Percentiles rank a stretch among this genome's conserved stretches.
Conservation (phyloP, 176 grass and related monocot species). For the Bolboschoenus planiculmis region DNA sequence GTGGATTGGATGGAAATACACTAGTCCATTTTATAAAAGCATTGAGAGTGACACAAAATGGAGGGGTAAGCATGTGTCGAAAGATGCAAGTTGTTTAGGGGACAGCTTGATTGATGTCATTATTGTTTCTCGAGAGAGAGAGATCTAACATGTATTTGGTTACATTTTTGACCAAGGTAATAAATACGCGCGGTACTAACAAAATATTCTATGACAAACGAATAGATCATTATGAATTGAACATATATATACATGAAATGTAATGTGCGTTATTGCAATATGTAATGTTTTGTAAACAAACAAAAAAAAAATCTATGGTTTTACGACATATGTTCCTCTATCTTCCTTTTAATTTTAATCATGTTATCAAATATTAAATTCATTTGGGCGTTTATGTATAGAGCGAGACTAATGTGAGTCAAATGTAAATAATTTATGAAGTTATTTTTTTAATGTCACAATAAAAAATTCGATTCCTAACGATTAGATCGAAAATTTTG, state of each 20-base stretch:
- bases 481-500: too few species aligned
- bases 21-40: constrained; percentile 2
- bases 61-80: not conserved
- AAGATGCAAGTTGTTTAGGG: not conserved
- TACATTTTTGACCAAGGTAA: not conserved
- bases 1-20: not conserved
- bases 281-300: too few species aligned
- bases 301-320: too few species aligned
- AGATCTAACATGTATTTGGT: not conserved
- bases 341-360: too few species aligned
- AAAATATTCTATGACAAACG: not conserved
- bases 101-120: constrained; percentile 5
- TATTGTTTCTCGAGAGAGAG: not conserved
- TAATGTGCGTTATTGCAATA: not conserved
- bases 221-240: not conserved
- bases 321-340: too few species aligned
- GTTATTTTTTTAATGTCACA: too few species aligned
- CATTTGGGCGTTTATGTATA: too few species aligned
- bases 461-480: too few species aligned
- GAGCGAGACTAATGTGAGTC: too few species aligned
- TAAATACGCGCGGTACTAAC: not conserved
- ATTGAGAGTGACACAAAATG: constrained; percentile 4
- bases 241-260: not conserved
- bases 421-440: too few species aligned
- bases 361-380: too few species aligned